Conservation (phyloP, 2,329 filamentous ascomycete genomes). For the Apiospora saccharicola region DNA sequence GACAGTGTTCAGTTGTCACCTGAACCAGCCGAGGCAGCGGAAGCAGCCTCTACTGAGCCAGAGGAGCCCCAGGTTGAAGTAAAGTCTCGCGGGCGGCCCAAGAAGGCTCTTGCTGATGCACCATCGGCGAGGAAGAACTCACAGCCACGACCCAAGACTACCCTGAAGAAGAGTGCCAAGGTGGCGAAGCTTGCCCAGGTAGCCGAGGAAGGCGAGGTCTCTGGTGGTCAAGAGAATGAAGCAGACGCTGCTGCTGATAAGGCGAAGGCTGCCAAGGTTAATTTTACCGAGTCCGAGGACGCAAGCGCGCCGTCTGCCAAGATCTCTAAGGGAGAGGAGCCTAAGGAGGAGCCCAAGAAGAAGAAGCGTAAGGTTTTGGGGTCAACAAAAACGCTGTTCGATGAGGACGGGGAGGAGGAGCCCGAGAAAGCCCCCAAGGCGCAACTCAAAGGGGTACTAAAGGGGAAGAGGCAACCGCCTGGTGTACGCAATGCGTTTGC, state of each 20-base stretch:
- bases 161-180: conserved; percentile 41
- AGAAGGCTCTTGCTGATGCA: conserved; percentile 55
- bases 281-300: conserved; percentile 37
- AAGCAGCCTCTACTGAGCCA: conserved; percentile 32
- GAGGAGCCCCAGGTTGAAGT: conserved; percentile 39
- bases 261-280: conserved; percentile 43
- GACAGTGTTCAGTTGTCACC: conserved; percentile 28
- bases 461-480: conserved; percentile 47
- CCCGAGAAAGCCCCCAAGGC: conserved; percentile 39
- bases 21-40: conserved; percentile 33
- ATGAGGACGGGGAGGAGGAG: conserved; percentile 66
- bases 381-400: conserved; percentile 72
- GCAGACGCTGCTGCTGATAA: conserved; percentile 34
- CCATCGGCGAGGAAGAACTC: conserved; percentile 56
- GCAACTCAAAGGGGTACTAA: conserved; percentile 33
- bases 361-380: conserved; percentile 80
- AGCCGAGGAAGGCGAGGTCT: conserved; percentile 45
- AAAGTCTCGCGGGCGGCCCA: conserved; percentile 56
- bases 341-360: conserved; percentile 50
- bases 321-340: conserved; percentile 45
- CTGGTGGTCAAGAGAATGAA: conserved; percentile 24
- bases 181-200: conserved; percentile 47
- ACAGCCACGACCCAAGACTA: conserved; percentile 42
- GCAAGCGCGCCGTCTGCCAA: conserved; percentile 36
- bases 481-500: conserved; percentile 58